Evolutionary conservation across 2,329 filamentous ascomycete genomes (phyloP), one percentile per base, ranked within the genome.

Genomic region (Colletotrichum sidae): DNA sequence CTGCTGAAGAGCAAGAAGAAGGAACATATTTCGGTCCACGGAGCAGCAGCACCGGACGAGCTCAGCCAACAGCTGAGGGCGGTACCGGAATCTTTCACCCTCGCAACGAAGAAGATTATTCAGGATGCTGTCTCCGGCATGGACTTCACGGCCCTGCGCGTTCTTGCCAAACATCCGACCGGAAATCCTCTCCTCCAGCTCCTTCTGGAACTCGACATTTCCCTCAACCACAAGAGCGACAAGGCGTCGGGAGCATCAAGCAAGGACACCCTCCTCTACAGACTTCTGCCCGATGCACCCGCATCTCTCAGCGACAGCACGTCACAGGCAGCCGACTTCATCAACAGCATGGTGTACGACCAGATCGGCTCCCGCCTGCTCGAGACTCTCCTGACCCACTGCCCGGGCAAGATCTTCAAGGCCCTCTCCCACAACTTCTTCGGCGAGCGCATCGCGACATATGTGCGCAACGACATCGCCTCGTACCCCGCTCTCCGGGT

Each of bases 171-270:
- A 17, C 95, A 98, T 73, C 93, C 92, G 5, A 92, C 95, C 1
- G 96, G 94, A 52, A 97, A 97, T 72, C 96, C 96, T 0, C 92
- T 94, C 1, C 84, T 99, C n/a, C 96, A 98, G 75, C 85, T 98
- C 1, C 83, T 99, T 37, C 82, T 99, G 4, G 92, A 94, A 73
- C 83, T 99, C 13, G 96, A 99, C 73, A 86, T 98, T 52, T 86
- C 89, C 0, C 83, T 92, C 65, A 91, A 91, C 69, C 88, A 86
- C 59, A 88, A 88, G 68, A 86, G 84, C 4, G 88, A 88, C 69
- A 89, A 88, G 70, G 86, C 92, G 68, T 80, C 86, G 7, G 70
- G 76, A 1, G 78, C 75, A 10, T 71, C 71, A 5, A 64, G 75
- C 17, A 77, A 74, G 34, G 75, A 74, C 55, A 79, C 91, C 0